These are phyloP conservation scores for Gastrolobium villosum DNA, from an alignment of 306 rosid genomes.

Conservation along the genomic window DNA sequence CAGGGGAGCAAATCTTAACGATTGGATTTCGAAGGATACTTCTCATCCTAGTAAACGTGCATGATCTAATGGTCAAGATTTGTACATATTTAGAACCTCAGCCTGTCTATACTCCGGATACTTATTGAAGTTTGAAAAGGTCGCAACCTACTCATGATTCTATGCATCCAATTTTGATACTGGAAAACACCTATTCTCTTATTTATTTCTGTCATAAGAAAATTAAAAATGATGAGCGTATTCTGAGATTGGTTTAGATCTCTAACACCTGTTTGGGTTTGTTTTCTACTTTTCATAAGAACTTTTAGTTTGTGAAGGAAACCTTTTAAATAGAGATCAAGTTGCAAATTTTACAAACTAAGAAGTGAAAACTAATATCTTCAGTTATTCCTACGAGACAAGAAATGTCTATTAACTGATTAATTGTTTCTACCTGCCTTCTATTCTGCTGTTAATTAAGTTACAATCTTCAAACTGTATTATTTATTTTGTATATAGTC, in stretches of 20 bases:
- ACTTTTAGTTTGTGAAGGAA: slow-evolving; percentile 27
- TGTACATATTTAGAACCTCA: slow-evolving; percentile 13
- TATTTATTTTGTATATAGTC: slow-evolving; percentile 28
- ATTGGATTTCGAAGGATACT: neutral
- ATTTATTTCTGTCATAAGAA: neutral
- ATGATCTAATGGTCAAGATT: slow-evolving; percentile 5
- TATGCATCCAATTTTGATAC: slow-evolving; percentile 17
- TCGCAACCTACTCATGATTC: neutral
- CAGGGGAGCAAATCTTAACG: slow-evolving; percentile 18
- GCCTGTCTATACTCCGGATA: slow-evolving; percentile 22
- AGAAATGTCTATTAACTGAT: slow-evolving; percentile 17
- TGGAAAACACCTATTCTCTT: slow-evolving; percentile 15
- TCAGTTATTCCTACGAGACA: slow-evolving; percentile 23
- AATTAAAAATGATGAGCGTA: slow-evolving; percentile 8
- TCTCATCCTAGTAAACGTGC: no score
- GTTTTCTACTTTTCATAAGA: slow-evolving; percentile 20
- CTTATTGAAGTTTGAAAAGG: slow-evolving; percentile 23
- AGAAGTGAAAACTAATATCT: slow-evolving; percentile 8
- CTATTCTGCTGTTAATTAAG: slow-evolving; percentile 6
- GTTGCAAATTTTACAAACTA: slow-evolving; percentile 14
- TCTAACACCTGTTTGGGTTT: slow-evolving; percentile 25
- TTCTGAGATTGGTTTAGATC: slow-evolving; percentile 25
- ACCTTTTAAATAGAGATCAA: slow-evolving; percentile 16
- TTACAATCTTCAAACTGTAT: slow-evolving; percentile 26
- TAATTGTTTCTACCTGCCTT: slow-evolving; percentile 24